A percentile compares a stretch with the other conserved stretches of the same genome.
phyloP scores from a whole-genome alignment of 495 filamentous ascomycete species.

The Elasticomyces elasticus region DNA sequence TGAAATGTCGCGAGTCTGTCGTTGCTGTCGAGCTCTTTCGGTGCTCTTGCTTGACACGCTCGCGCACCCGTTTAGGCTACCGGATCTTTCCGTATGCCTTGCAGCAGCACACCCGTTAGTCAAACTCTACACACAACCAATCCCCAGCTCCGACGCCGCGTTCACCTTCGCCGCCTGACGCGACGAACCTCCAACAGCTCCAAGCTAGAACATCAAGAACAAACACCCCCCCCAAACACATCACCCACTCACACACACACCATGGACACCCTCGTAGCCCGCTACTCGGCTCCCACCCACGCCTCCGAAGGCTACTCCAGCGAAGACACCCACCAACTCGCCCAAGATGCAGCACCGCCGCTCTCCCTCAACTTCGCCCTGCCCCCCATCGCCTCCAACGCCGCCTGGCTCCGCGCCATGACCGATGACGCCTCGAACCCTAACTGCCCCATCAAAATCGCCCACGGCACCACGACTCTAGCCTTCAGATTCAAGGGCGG shows the following conservation, averaged over 20 bases:
- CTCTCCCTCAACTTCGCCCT: slow-evolving; percentile 84
- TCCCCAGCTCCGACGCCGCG: background rate
- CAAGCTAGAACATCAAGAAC: background rate
- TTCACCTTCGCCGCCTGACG: background rate
- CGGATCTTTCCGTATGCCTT: too few species aligned
- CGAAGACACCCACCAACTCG: slow-evolving; percentile 67
- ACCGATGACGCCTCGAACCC: slow-evolving; percentile 97
- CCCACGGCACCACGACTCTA: slow-evolving; percentile 97
- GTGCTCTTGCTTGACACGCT: too few species aligned
- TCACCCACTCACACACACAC: slow-evolving; percentile 20
- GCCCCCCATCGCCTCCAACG: slow-evolving; percentile 74
- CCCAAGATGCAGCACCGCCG: slow-evolving; percentile 53
- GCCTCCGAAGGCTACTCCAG: slow-evolving; percentile 52
- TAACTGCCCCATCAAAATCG: slow-evolving; percentile 94
- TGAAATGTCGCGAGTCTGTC: background rate
- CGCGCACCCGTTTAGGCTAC: too few species aligned
- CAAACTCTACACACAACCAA: background rate
- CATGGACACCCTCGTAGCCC: slow-evolving; percentile 90
- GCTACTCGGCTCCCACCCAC: slow-evolving; percentile 68
- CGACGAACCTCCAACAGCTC: background rate
- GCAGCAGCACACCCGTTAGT: too few species aligned
- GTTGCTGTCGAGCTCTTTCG: background rate
- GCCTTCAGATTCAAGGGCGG: slow-evolving; percentile 95
- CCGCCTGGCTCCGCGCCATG: slow-evolving; percentile 88
- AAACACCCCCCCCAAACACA: background rate